phyloP scores from a whole-genome alignment of 2,329 filamentous ascomycete species.

The Albophoma yamanashiensis region DNA sequence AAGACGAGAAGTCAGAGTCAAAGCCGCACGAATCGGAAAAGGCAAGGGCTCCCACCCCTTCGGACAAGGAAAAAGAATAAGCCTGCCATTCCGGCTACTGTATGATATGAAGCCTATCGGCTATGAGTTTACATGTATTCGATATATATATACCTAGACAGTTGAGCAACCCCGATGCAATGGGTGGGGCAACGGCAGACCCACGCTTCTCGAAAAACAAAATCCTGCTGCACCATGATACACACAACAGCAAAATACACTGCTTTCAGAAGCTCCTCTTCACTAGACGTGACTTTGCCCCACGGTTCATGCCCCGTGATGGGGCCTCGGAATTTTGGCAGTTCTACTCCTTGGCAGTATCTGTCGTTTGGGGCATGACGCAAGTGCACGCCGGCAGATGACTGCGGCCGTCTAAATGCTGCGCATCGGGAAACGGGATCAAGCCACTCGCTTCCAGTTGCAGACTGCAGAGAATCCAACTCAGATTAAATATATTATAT shows the following conservation, averaged over 20 bases:
- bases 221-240: background rate
- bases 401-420: too few species aligned
- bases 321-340: background rate
- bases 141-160: background rate
- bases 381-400: too few species aligned
- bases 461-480: background rate
- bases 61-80: conserved; percentile 7
- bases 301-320: background rate
- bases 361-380: too few species aligned
- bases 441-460: background rate
- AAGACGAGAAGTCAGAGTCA: background rate
- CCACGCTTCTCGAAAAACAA: background rate
- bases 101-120: background rate
- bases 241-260: background rate
- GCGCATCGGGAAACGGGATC: too few species aligned
- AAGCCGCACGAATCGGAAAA: background rate
- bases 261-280: background rate
- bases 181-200: background rate
- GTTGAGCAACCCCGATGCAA: background rate
- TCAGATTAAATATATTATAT: background rate
- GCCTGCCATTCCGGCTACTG: background rate
- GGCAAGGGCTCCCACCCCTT: background rate
- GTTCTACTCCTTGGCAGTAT: too few species aligned
- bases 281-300: background rate
- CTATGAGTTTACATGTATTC: background rate